Base-by-base conservation (phyloP, 306 rosid species). In the Gynostemma pentaphyllum region DNA sequence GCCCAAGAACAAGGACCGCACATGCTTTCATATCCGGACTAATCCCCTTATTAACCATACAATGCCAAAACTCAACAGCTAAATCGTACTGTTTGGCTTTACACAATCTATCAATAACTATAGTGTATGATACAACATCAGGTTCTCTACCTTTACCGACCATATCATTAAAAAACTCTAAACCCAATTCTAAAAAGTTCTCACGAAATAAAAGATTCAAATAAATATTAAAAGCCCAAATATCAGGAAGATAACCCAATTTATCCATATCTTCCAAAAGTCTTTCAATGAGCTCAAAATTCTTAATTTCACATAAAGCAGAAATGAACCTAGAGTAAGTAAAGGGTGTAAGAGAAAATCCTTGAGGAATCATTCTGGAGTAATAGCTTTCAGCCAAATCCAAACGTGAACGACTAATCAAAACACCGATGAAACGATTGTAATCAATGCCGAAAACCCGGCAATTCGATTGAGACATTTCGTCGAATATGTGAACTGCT, bases 281-380 rank as follows among this genome's bases (percentile, higher is more conserved):
- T 23, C 71, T 76, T 15, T 84, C 80, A 37, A 92, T 80, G 68
- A 84, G 78, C 5, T 62, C 23, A 41, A 88, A 78, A 65, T 82
- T 74, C 13, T 74, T 74, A 49, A 77, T 53, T 45, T 72, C n/a
- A 46, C 96, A 88, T 27, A 92, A 74, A 5, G 85, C 95, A 44
- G 90, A 70, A 70, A 92, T 88, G 83, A 88, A 86, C 76, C 96
- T 86, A 5, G 98, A 91, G 78, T 84, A 92, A 9, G 98, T 92
- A 74, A 92, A 88, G 0, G 95, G 88, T 46, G 80, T 62, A 40
- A 92, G 74, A 34, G 96, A 88, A 77, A 88, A 88, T 2, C 98
- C 98, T 13, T 53, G 71, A 4, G 91, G 82, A 19, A 72, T 62
- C 87, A 91, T 88, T 29, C 78, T 83, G 76, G 61, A 71, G 75